Base-by-base conservation (phyloP, 345 rosid species). In the Ricinus communis region DNA sequence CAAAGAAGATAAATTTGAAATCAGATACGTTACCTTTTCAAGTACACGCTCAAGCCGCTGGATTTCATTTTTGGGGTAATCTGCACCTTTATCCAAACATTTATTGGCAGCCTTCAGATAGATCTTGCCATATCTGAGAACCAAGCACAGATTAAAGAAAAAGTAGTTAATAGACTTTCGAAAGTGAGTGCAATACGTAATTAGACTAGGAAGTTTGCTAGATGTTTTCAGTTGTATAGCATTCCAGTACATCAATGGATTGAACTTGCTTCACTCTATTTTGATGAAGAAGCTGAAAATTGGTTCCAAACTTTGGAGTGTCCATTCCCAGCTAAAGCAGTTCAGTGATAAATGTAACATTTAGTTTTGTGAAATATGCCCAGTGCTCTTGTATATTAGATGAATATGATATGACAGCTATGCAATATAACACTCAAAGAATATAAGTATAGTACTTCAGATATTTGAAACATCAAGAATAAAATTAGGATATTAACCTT, bases 21-120 rank as follows among this genome's bases (percentile, higher is more conserved):
- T 25, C 19, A 66, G 30, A 27, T 47, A 41, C 19, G 22, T 76
- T 66, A 93, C 98, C 93, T 91, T 89, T 19, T 90, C 84, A 65
- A 93, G 94, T 50, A 96, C 80, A 5, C 98, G 98, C 43, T 85
- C 86, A 65, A 96, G 86, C 76, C 98, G 77, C 74, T 88, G 87
- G 0, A 72, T 77, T 83, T 96, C 99, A 69, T 96, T 96, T 83
- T 74, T 86, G 55, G 86, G 88, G 73, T 87, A 93, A 4, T 79
- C 97, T 51, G 85, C 80, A 71, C 98, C 98, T 80, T 93, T 96
- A 52, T 84, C 96, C 84, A 93, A 61, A 70, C 75, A 83, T 36
- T 65, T 89, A 79, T 88, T 87, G 38, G 96, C 98, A 49, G 81
- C 85, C 75, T 88, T 93, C 85, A 74, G 24, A 81, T 96, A 96